These are phyloP conservation scores for Pestalotiopsis sp. DNA, from an alignment of 2,329 filamentous ascomycete species.

Conservation along the genomic window DNA sequence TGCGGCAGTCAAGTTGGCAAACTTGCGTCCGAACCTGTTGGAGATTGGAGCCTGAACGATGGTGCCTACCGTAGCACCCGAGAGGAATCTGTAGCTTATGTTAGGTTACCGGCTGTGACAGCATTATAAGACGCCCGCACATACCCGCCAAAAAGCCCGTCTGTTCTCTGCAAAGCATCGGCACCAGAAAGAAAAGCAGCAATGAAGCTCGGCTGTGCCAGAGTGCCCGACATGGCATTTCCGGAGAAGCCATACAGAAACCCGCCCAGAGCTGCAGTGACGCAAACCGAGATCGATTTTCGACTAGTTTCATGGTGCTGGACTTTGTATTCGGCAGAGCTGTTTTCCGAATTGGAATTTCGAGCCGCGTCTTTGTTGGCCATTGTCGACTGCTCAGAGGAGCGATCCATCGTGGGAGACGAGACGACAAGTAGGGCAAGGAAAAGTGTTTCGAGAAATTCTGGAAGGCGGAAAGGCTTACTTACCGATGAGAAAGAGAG, in stretches of 20 bases:
- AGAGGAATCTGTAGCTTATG: conserved; percentile 15
- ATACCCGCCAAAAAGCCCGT: conserved; percentile 17
- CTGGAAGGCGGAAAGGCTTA: background rate
- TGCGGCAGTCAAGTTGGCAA: conserved; percentile 21
- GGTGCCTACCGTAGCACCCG: conserved; percentile 22
- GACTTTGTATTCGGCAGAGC: background rate
- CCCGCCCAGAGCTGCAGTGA: conserved; percentile 17
- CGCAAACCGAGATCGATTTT: conserved; percentile 15
- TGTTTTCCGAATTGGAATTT: background rate
- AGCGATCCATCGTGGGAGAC: too few species aligned
- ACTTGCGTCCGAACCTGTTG: conserved; percentile 21
- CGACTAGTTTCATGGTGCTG: background rate
- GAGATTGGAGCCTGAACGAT: conserved; percentile 21
- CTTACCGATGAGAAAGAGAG: background rate
- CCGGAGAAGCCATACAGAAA: conserved; percentile 32
- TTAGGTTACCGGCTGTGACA: background rate
- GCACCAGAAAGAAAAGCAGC: conserved; percentile 23
- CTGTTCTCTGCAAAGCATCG: conserved; percentile 10
- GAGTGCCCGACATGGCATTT: conserved; percentile 30
- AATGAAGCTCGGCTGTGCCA: conserved; percentile 30
- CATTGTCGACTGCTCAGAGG: background rate
- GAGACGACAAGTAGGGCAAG: background rate
- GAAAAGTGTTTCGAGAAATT: background rate
- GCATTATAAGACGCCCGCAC: background rate
- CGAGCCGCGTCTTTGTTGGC: background rate